Evolutionary conservation across 805 yeast genomes (phyloP), one percentile per base, ranked within the genome.

Genomic region (Cyberlindnera galapagoensis): DNA sequence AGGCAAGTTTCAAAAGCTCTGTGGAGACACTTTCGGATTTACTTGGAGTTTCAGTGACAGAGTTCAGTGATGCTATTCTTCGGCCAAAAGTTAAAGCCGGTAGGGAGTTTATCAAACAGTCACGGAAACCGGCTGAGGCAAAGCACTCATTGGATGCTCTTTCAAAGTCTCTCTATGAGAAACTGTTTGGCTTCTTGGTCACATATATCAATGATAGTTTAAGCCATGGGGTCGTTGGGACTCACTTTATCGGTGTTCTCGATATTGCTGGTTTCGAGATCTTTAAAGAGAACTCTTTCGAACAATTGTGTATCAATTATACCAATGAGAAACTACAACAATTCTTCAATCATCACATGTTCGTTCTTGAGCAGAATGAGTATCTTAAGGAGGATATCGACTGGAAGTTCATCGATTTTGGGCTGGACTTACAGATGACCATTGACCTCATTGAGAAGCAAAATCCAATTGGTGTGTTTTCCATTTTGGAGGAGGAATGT

Each of bases 231-330:
- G 56, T 63, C 4, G 49, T 54, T 34, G 57, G 65, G 4, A 57
- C 62, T 15, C 68, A 74, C 33, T 90, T 80, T 45, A 92, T 92
- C 50, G 98, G 99, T 41, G 94, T 92, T 14, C 68, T 92, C 47
- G 99, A 92, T 76, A 92, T 92, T 48, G 94, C 94, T 39, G 98
- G 98, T 9, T 92, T 92, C 56, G 98, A 92, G 62, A 96, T 92
- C 52, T 92, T 92, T 57, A 83, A 84, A 45, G 75, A 75, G 46
- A 92, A 92, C 59, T 88, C 97, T 2, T 92, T 92, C 51, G 98
- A 92, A 60, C 98, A 92, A 59, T 79, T 92, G 52, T 90, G 98
- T 60, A 90, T 90, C 59, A 90, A 90, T 55, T 92, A 88, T 57
- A 96, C 97, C 28, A 90, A 90, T 60, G 98, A 92, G 62, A 92